phyloP scores from a whole-genome alignment of 257 asterid genomes.

The Rehmannia glutinosa region DNA sequence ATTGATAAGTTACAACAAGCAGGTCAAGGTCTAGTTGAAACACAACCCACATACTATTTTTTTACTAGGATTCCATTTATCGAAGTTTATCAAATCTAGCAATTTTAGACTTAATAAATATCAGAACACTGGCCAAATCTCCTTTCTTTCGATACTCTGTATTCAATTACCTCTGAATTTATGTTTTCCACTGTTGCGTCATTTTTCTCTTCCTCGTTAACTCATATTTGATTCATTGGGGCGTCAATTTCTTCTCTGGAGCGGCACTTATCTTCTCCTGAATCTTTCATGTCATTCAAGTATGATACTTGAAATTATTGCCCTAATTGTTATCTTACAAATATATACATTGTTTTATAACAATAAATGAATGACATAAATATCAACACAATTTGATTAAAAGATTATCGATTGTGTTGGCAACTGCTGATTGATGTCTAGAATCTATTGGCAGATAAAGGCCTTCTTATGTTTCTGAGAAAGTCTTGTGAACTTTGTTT shows the following conservation, averaged over 20 bases:
- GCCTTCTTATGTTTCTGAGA: not conserved
- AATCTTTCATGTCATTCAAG: not conserved
- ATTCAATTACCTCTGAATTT: too few species aligned
- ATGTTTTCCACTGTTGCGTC: not conserved
- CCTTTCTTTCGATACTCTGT: too few species aligned
- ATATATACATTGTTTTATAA: too few species aligned
- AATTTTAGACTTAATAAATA: not conserved
- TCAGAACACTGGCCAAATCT: too few species aligned
- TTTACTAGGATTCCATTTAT: too few species aligned
- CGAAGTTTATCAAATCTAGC: not conserved
- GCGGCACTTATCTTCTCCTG: not conserved
- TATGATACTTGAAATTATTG: not conserved
- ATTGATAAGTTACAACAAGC: not conserved
- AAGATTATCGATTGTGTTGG: not conserved
- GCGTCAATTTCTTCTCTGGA: not conserved
- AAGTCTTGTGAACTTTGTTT: not conserved
- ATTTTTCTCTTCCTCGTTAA: not conserved
- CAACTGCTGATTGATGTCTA: not conserved
- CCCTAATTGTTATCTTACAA: too few species aligned
- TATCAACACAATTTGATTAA: too few species aligned
- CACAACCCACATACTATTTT: not conserved
- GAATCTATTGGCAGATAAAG: not conserved
- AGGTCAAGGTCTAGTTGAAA: not conserved
- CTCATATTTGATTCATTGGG: not conserved
- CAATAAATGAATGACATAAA: too few species aligned